Evolutionary conservation across 2,329 filamentous ascomycete species (phyloP), one percentile per base, ranked within the genome.

Genomic region (Tolypocladium paradoxum): DNA sequence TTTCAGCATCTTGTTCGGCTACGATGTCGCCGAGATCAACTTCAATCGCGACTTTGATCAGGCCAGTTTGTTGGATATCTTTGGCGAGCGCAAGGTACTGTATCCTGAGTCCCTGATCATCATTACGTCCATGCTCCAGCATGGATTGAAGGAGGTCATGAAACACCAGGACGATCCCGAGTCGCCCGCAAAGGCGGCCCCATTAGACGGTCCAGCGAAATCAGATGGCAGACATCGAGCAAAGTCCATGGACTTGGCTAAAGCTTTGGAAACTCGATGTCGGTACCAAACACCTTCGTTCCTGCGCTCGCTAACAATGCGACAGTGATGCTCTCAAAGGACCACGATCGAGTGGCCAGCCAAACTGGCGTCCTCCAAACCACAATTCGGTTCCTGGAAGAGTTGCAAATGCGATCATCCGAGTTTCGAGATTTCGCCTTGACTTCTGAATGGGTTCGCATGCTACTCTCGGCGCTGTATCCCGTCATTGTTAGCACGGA

Each of bases 401-500:
- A 91, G 61, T 73, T 96, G 12, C 90, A 96, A 59, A 72, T 76
- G n/a, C 83, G 84, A 38, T 96, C 89, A 4, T 68, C 76, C 2
- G 79, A 80, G 29, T 97, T 97, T 66, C 81, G 87, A 53, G 90
- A 96, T 46, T 96, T 95, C 67, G 82, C 89, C 0, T 71, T 86
- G 12, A 79, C 78, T 0, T 95, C 91, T 0, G 86, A 88, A 46
- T 97, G 96, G 68, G 74, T 92, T 1, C 84, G 92, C 56, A 76
- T 90, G 48, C 73, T 99, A 4, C 76, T 96, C 0, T 81, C 83
- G 36, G 85, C 90, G 14, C 73, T 97, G 2, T 99, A 93, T 64
- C 91, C 93, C 2, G 82, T 93, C 20, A 80, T 96, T 49, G 90
- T 96, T 29, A 92, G 89, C 60, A 85, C 88, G 14, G 90, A 96